phyloP scores from a whole-genome alignment of 306 rosid species.

The Malus fusca region DNA sequence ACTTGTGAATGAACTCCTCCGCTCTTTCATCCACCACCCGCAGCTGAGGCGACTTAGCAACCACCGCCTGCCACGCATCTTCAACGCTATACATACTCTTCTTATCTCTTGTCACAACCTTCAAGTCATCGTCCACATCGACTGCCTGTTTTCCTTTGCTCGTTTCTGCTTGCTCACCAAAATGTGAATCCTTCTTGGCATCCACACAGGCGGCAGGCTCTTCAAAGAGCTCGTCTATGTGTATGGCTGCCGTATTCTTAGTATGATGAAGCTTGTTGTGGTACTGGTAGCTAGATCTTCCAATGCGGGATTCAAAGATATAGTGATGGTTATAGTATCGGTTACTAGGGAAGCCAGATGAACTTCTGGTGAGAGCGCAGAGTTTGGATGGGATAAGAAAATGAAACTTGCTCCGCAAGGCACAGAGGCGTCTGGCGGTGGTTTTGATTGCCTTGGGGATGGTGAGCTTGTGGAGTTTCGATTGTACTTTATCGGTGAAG shows the following conservation, averaged over 20 bases:
- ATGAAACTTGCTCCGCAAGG: slow-evolving; percentile 20
- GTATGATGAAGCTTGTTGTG: slow-evolving; percentile 5
- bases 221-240: slow-evolving; percentile 52
- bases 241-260: slow-evolving; percentile 32
- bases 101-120: background rate
- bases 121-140: background rate
- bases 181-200: background rate
- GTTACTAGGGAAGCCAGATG: background rate
- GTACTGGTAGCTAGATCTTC: background rate
- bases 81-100: slow-evolving; percentile 28
- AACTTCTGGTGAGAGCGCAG: slow-evolving; percentile 26
- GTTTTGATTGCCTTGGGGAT: slow-evolving; percentile 28
- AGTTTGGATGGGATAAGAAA: slow-evolving; percentile 30
- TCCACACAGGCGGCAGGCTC: background rate
- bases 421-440: slow-evolving; percentile 32
- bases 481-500: slow-evolving; percentile 30
- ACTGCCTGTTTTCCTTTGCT: slow-evolving; percentile 26
- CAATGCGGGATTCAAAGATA: background rate
- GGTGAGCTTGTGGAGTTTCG: slow-evolving; percentile 36
- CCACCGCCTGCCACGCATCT: slow-evolving; percentile 45
- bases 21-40: slow-evolving; percentile 47
- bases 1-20: slow-evolving; percentile 59
- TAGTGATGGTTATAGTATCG: slow-evolving; percentile 9
- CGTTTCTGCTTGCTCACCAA: slow-evolving; percentile 23
- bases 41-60: slow-evolving; percentile 48